Evolutionary conservation across 78 protist species (phyloP).

Genomic region (Acrasis kona): DNA sequence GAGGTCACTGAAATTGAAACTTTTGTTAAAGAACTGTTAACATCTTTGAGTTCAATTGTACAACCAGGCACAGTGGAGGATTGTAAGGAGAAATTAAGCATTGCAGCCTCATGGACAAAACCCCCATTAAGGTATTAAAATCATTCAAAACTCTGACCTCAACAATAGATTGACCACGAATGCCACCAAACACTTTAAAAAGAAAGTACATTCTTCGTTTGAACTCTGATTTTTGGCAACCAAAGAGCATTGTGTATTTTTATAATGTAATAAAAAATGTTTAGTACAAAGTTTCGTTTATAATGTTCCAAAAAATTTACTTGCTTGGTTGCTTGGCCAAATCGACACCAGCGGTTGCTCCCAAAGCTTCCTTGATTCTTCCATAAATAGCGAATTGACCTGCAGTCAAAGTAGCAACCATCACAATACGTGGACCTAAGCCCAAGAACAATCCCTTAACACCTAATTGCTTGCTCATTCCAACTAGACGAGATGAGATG

Average conservation of each 20-base stretch:
- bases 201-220: background rate
- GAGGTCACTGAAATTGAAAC: background rate
- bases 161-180: no score
- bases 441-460: constrained; percentile 25
- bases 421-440: constrained; percentile 50
- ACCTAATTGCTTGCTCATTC: constrained; percentile 33
- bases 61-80: background rate
- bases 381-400: constrained; percentile 49
- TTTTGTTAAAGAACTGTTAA: background rate
- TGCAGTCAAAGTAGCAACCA: constrained; percentile 72
- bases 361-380: constrained; percentile 19
- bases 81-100: background rate
- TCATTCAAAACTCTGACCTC: no score
- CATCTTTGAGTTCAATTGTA: background rate
- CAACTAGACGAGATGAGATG: background rate
- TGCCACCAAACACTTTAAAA: background rate
- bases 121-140: no score
- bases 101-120: no score
- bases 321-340: background rate
- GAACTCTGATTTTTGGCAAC: background rate
- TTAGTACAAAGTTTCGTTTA: no score
- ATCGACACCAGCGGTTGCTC: background rate
- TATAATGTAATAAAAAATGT: no score
- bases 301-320: background rate
- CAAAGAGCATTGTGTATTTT: no score